Conservation (phyloP, 495 filamentous ascomycete species). For the Antarctomyces pellizariae region DNA sequence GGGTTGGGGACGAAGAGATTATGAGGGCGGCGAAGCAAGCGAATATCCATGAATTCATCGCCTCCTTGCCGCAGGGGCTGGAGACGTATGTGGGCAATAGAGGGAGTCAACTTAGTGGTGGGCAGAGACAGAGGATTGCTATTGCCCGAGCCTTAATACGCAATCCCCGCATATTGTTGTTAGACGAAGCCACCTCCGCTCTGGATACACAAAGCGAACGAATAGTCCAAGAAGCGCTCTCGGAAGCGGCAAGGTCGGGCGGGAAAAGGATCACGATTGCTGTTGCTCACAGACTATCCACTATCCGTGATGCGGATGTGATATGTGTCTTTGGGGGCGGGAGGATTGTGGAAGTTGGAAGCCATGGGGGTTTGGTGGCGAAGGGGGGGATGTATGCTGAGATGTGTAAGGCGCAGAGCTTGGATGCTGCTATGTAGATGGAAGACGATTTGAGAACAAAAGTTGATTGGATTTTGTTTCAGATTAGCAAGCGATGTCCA, state of each 20-base stretch:
- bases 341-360: conserved; percentile 15
- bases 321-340: conserved; percentile 24
- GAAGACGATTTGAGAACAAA: too few relatives aligned
- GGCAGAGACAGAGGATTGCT: conserved; percentile 37
- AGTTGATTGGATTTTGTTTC: too few relatives aligned
- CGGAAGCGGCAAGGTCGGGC: conserved; percentile 28
- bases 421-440: too few relatives aligned
- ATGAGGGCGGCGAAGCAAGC: conserved; percentile 5
- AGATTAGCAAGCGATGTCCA: too few relatives aligned
- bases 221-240: conserved; percentile 40
- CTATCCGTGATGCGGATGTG: conserved; percentile 24
- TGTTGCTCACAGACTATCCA: conserved; percentile 34
- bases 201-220: conserved; percentile 29
- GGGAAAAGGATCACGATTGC: conserved; percentile 39
- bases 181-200: conserved; percentile 47
- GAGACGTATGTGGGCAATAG: conserved; percentile 26
- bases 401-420: too few relatives aligned
- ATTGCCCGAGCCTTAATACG: conserved; percentile 40
- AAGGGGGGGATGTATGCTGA: too few relatives aligned
- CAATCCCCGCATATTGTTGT: conserved; percentile 38
- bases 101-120: conserved; percentile 33
- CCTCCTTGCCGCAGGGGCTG: conserved; percentile 23
- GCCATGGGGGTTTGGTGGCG: conserved; percentile 14
- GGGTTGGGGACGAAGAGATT: conserved; percentile 4
- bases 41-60: conserved; percentile 19